Evolutionary conservation across 805 yeast genomes (phyloP).

Genomic region (Saturnispora serradocipensis): DNA sequence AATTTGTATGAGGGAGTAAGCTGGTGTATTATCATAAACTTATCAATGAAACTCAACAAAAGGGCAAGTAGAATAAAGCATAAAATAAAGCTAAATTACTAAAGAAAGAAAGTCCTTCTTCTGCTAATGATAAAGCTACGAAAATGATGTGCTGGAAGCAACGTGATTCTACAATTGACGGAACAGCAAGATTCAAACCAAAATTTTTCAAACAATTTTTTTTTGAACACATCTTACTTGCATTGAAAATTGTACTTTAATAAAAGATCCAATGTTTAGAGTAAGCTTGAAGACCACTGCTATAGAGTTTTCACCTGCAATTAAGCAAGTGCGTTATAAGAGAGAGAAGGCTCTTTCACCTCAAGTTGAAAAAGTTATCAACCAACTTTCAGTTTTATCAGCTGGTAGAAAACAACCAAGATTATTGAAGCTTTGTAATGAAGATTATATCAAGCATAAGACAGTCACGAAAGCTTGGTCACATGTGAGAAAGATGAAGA

Average conservation of each 20-base stretch:
- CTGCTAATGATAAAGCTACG: neutral
- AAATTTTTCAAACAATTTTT: neutral
- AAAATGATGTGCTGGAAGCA: neutral
- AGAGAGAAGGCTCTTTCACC: constrained; percentile 25
- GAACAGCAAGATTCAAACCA: neutral
- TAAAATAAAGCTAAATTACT: too few relatives aligned
- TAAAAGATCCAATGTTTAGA: neutral
- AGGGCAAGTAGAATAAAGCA: too few relatives aligned
- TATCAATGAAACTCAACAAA: too few relatives aligned
- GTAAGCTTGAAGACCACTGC: neutral
- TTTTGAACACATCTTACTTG: neutral
- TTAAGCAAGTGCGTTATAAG: constrained; percentile 32
- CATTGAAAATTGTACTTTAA: neutral
- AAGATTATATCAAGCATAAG: constrained; percentile 78
- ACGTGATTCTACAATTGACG: neutral
- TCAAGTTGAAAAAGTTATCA: constrained; percentile 24
- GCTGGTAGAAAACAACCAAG: constrained; percentile 87
- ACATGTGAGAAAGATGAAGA: constrained; percentile 43
- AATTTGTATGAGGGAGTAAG: too few relatives aligned
- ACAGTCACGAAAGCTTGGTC: constrained; percentile 82
- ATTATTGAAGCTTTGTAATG: constrained; percentile 61
- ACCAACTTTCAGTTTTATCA: constrained; percentile 70
- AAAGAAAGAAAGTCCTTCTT: too few relatives aligned
- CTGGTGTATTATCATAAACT: too few relatives aligned
- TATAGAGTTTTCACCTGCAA: constrained; percentile 26